Evolutionary conservation across 192 early-diverging fungal genomes (phyloP).

Genomic region (Podila minutissima): DNA sequence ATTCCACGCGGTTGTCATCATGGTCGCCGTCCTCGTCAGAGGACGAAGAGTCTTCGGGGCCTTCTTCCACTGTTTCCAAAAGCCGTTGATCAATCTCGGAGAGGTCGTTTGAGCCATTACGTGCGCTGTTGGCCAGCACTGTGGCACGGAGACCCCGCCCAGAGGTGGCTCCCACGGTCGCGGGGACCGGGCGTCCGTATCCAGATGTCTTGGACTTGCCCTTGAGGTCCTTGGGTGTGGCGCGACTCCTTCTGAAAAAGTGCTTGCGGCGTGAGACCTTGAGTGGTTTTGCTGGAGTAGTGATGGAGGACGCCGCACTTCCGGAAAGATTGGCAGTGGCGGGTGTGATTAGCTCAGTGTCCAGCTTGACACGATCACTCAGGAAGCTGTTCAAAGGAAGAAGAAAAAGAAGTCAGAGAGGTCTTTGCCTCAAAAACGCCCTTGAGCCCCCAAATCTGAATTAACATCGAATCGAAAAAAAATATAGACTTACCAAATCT

Average conservation of each 20-base stretch:
- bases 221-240: conserved; percentile 8
- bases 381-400: conserved; percentile 18
- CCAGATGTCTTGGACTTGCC: conserved; percentile 14
- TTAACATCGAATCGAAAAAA: neutral
- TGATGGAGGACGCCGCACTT: neutral
- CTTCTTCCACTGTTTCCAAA: neutral
- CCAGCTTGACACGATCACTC: conserved; percentile 37
- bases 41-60: neutral
- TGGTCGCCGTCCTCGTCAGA: conserved; percentile 11
- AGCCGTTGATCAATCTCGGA: neutral
- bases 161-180: conserved; percentile 19
- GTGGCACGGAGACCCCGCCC: conserved; percentile 16
- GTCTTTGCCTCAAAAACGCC: no score
- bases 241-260: conserved; percentile 23
- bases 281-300: neutral
- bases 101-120: neutral
- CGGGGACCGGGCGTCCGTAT: conserved; percentile 12
- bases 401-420: no score
- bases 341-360: conserved; percentile 39
- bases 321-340: conserved; percentile 23
- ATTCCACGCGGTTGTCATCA: conserved; percentile 24
- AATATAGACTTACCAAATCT: conserved; percentile 27
- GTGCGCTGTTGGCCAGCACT: neutral
- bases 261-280: conserved; percentile 19
- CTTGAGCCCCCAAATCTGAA: no score